These are phyloP conservation scores for Myxozyma udenii DNA, from an alignment of 805 yeast genomes.

Conservation along the genomic window DNA sequence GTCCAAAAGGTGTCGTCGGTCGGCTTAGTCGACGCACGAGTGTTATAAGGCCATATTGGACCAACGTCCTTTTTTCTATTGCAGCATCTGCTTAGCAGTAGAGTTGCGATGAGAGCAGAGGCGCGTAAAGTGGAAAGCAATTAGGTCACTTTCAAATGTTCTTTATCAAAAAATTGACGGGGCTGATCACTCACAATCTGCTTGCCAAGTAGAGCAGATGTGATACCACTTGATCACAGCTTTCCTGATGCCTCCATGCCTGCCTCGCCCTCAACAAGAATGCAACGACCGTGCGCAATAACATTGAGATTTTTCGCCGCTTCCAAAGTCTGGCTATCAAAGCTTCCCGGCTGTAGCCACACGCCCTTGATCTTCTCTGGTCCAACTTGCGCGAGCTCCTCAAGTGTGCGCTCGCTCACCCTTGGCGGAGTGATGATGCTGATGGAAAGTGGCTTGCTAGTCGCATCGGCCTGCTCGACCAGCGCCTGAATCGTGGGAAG, in stretches of 20 bases:
- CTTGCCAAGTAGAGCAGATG: too few relatives aligned
- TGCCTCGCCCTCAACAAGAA: slow-evolving; percentile 63
- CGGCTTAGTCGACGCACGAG: too few relatives aligned
- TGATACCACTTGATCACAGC: slow-evolving; percentile 13
- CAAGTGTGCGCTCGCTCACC: slow-evolving; percentile 49
- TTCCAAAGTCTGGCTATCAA: slow-evolving; percentile 48
- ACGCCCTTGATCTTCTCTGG: slow-evolving; percentile 48
- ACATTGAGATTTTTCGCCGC: slow-evolving; percentile 41
- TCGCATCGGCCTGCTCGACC: slow-evolving; percentile 32
- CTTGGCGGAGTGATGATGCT: slow-evolving; percentile 76
- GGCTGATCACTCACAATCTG: too few relatives aligned
- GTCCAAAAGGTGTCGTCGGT: too few relatives aligned
- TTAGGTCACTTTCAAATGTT: too few relatives aligned
- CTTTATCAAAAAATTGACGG: too few relatives aligned
- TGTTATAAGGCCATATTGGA: too few relatives aligned
- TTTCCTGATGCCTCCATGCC: slow-evolving; percentile 21
- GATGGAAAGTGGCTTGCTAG: slow-evolving; percentile 48
- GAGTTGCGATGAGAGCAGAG: too few relatives aligned
- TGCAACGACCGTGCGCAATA: slow-evolving; percentile 60
- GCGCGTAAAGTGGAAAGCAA: too few relatives aligned
- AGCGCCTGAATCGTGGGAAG: slow-evolving; percentile 30
- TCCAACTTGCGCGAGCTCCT: slow-evolving; percentile 39
- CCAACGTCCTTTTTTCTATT: too few relatives aligned
- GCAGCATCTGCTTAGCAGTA: too few relatives aligned
- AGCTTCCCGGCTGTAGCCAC: slow-evolving; percentile 87